phyloP scores from a whole-genome alignment of 495 filamentous ascomycete genomes.

The Talaromyces adpressus region DNA sequence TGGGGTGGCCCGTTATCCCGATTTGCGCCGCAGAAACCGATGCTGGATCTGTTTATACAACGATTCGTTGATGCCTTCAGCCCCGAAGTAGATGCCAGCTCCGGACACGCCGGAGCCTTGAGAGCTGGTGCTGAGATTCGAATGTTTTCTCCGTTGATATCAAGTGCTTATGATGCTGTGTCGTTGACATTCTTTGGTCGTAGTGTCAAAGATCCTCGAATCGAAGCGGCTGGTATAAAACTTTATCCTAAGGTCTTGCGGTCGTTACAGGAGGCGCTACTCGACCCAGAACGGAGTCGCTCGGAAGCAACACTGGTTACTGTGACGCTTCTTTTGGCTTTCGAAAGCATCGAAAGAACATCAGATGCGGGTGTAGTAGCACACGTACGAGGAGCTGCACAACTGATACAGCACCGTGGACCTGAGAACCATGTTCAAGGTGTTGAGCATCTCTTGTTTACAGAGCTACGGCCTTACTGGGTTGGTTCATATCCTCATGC shows the following conservation, averaged over 20 bases:
- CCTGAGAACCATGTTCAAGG: conserved; percentile 39
- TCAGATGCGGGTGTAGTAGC: conserved; percentile 27
- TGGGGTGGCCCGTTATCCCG: conserved; percentile 8
- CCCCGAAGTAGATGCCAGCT: conserved; percentile 31
- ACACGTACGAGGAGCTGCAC: conserved; percentile 36
- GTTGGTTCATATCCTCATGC: conserved; percentile 15
- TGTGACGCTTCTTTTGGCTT: conserved; percentile 36
- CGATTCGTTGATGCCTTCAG: conserved; percentile 41
- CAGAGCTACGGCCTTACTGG: conserved; percentile 39
- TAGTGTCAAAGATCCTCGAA: conserved; percentile 27
- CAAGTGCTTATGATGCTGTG: conserved; percentile 35
- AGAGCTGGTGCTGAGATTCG: conserved; percentile 35
- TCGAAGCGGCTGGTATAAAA: conserved; percentile 32
- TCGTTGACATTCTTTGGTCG: conserved; percentile 37
- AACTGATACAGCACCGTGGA: conserved; percentile 37
- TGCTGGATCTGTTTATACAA: conserved; percentile 34
- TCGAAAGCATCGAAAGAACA: conserved; percentile 40
- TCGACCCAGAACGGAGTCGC: conserved; percentile 33
- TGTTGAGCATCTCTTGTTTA: conserved; percentile 37
- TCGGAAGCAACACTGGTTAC: conserved; percentile 38
- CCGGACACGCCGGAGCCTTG: conserved; percentile 33
- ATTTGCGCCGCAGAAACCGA: conserved; percentile 2
- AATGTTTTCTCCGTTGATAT: conserved; percentile 37
- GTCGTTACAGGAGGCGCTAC: conserved; percentile 31
- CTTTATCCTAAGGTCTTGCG: conserved; percentile 34